phyloP scores from a whole-genome alignment of 2,329 filamentous ascomycete species.

The Ascochyta rabiei region DNA sequence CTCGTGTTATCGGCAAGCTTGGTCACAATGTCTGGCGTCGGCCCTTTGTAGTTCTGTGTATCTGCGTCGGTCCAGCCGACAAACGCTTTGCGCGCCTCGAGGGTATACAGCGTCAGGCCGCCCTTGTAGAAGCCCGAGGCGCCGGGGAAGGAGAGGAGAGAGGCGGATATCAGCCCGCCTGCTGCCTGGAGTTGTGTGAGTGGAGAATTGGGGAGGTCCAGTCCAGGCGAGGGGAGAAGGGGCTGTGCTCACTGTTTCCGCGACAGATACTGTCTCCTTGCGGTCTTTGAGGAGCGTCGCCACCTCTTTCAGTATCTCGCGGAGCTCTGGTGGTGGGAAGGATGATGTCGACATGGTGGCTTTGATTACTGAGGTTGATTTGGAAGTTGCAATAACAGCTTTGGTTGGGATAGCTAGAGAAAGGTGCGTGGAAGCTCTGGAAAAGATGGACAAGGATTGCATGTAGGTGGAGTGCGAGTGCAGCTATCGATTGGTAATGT shows the following conservation, averaged over 20 bases:
- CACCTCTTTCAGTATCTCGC: constrained; percentile 56
- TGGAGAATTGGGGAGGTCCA: background rate
- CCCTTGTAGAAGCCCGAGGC: constrained; percentile 65
- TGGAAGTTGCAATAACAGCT: background rate
- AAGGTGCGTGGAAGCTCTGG: background rate
- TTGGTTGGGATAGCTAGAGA: background rate
- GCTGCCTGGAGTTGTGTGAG: constrained; percentile 56
- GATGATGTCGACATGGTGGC: constrained; percentile 32
- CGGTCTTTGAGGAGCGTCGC: constrained; percentile 60
- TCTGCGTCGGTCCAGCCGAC: constrained; percentile 65
- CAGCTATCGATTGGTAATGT: background rate
- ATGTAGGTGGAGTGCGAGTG: background rate
- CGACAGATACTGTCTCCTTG: constrained; percentile 64
- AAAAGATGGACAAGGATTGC: background rate
- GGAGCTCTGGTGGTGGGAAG: constrained; percentile 53
- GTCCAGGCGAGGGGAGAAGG: background rate
- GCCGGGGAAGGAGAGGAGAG: constrained; percentile 64
- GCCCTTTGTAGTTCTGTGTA: constrained; percentile 62
- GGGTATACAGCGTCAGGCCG: constrained; percentile 67
- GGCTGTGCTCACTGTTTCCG: constrained; percentile 59
- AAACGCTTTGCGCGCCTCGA: constrained; percentile 63
- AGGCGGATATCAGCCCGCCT: constrained; percentile 66
- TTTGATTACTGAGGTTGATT: background rate
- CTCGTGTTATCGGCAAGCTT: constrained; percentile 63
- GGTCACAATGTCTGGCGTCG: constrained; percentile 63